Percentiles rank a stretch among this genome's conserved stretches.
Evolutionary conservation across 441 rosid genomes (phyloP).

Genomic region (Erodium texanum): DNA sequence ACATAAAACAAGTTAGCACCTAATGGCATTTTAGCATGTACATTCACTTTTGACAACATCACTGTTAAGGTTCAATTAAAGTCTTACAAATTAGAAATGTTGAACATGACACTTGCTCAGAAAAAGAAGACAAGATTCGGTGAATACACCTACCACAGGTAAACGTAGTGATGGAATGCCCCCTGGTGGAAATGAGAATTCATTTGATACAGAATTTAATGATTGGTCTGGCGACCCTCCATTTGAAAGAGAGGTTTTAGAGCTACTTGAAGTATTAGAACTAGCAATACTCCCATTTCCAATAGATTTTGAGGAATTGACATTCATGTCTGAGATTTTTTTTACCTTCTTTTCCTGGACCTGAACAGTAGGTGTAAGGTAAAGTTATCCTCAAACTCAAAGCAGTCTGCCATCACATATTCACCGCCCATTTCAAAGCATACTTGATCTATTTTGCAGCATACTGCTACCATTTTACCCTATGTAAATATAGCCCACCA

Average conservation of each 20-base stretch:
- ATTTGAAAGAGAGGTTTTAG: constrained; percentile 42
- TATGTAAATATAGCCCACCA: too few relatives aligned
- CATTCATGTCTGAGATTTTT: constrained; percentile 72
- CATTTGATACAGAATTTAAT: constrained; percentile 9
- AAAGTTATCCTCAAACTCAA: constrained; percentile 2
- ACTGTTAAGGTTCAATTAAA: neutral
- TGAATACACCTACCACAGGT: constrained; percentile 80
- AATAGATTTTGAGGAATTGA: constrained; percentile 51
- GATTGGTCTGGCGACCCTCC: constrained; percentile 52
- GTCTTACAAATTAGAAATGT: neutral
- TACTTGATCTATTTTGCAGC: too few relatives aligned
- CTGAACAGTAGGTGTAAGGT: constrained; percentile 22
- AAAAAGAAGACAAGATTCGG: neutral
- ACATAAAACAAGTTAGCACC: neutral
- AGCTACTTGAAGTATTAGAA: constrained; percentile 47
- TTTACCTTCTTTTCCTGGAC: constrained; percentile 95
- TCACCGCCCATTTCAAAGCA: neutral
- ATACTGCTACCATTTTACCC: too few relatives aligned
- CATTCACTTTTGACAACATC: neutral
- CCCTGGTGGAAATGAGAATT: constrained; percentile 24
- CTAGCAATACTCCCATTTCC: constrained; percentile 62
- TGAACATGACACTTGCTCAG: neutral
- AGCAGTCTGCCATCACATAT: neutral
- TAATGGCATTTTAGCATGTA: neutral
- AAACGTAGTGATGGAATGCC: constrained; percentile 80